Evolutionary conservation across 2,329 filamentous ascomycete genomes (phyloP), one percentile per base, ranked within the genome.

Genomic region (Trichoderma oligosporum): DNA sequence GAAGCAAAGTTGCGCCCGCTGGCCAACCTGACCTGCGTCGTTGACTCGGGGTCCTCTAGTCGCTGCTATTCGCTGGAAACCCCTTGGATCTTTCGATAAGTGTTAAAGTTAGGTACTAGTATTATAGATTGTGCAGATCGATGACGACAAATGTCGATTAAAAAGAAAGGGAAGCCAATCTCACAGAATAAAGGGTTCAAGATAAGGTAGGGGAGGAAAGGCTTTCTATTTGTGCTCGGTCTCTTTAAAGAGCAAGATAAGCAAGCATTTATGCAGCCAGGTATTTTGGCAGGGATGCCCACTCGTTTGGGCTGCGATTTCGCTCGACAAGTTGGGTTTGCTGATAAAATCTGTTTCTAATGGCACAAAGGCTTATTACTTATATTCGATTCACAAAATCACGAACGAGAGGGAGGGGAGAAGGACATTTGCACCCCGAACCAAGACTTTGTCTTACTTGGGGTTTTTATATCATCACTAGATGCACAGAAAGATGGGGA

Each of bases 1-100:
- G 49, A 25, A 42, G 49, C 49, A 49, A 49, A 33, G 27, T 53
- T 53, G 33, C 49, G 49, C 49, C 49, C n/a, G n/a, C n/a, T n/a
- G n/a, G n/a, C n/a, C n/a, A n/a, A n/a, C n/a, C n/a, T n/a, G 42
- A 55, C 33, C 16, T 44, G 49, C 38, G 38, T 22, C 27, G 38
- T 20, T 53, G 39, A 25, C 27, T 29, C 49, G 38, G 49, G 49
- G 35, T 29, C 18, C n/a, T 36, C 12, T n/a, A 27, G 14, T 25
- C 25, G 41, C 24, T 11, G 41, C 24, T 16, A 18, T 18, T 14
- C 25, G 27, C 29, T 9, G 41, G 20, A 36, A 35, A 35, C 31
- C 31, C n/a, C 31, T n/a, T 14, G 12, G n/a, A 29, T 35, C n/a
- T n/a, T n/a, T n/a, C n/a, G n/a, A 22, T 20, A 42, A 36, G 38